A percentile compares a stretch with the other conserved stretches of the same genome.
Conservation (phyloP, 345 rosid species). For the Viola odorata region DNA sequence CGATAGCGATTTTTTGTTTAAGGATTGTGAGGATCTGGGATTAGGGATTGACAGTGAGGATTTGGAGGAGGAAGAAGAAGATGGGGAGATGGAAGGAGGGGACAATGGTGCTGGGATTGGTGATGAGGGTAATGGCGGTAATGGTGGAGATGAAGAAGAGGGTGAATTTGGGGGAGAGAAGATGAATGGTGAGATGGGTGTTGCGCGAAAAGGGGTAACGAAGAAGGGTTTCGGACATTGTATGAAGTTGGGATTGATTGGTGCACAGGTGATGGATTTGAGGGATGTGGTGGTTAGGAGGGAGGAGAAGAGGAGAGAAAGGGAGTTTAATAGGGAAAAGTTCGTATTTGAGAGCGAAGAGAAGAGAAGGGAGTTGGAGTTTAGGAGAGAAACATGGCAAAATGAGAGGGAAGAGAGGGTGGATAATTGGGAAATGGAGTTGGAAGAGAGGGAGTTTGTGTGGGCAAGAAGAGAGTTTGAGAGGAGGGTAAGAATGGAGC, state of each 20-base stretch:
- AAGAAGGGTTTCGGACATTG: slow-evolving; percentile 29
- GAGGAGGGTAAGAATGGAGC: slow-evolving; percentile 40
- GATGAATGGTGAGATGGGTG: slow-evolving; percentile 24
- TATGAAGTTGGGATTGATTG: slow-evolving; percentile 43
- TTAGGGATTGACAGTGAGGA: slow-evolving; percentile 49
- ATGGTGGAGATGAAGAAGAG: slow-evolving; percentile 18
- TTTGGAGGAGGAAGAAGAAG: slow-evolving; percentile 47
- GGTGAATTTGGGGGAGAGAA: slow-evolving; percentile 34
- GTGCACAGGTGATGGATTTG: slow-evolving; percentile 45
- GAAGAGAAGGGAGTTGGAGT: slow-evolving; percentile 40
- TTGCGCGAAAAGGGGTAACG: slow-evolving; percentile 22
- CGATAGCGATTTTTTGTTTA: slow-evolving; percentile 34
- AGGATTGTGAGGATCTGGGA: slow-evolving; percentile 36
- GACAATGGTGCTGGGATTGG: slow-evolving; percentile 24
- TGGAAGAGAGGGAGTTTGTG: slow-evolving; percentile 48
- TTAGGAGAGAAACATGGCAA: slow-evolving; percentile 24
- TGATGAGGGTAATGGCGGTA: slow-evolving; percentile 15
- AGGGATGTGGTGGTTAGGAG: slow-evolving; percentile 42
- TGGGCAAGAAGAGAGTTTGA: slow-evolving; percentile 45
- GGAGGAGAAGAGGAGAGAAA: slow-evolving; percentile 59
- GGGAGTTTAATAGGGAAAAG: slow-evolving; percentile 44
- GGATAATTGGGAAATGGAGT: slow-evolving; percentile 41
- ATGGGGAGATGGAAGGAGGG: slow-evolving; percentile 28
- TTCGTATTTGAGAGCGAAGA: slow-evolving; percentile 31
- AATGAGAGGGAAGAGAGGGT: slow-evolving; percentile 36